Evolutionary conservation across 1,284 basidiomycete species (phyloP).

Genomic region (Ceratobasidium sp.): DNA sequence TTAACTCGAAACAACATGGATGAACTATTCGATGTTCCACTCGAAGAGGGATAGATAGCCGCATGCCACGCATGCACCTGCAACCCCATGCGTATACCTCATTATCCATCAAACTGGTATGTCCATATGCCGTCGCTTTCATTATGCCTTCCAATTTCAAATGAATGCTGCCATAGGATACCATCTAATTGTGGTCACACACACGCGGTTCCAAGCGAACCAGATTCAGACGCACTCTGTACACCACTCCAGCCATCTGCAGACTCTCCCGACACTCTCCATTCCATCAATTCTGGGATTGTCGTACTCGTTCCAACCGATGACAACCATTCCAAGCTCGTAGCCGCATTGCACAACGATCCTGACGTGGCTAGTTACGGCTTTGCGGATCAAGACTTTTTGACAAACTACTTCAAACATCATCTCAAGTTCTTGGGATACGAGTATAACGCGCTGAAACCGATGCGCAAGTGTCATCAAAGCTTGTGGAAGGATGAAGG

Average conservation of each 20-base stretch:
- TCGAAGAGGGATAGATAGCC: slow-evolving; percentile 74
- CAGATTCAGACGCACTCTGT: slow-evolving; percentile 57
- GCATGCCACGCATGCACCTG: slow-evolving; percentile 92
- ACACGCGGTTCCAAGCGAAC: slow-evolving; percentile 57
- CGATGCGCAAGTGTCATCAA: slow-evolving; percentile 73
- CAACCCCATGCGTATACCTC: slow-evolving; percentile 83
- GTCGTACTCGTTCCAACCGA: slow-evolving; percentile 79
- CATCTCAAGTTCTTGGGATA: slow-evolving; percentile 79
- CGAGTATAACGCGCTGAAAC: slow-evolving; percentile 89
- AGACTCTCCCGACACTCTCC: slow-evolving; percentile 72
- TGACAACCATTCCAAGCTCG: slow-evolving; percentile 60
- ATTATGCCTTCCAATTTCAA: not conserved
- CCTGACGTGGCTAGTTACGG: slow-evolving; percentile 74
- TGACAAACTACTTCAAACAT: slow-evolving; percentile 82
- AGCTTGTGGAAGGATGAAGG: slow-evolving; percentile 80
- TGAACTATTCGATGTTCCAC: slow-evolving; percentile 75
- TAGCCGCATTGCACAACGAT: slow-evolving; percentile 70
- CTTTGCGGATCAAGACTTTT: slow-evolving; percentile 94
- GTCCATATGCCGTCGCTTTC: slow-evolving; percentile 47
- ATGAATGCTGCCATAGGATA: slow-evolving; percentile 65
- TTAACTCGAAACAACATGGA: slow-evolving; percentile 89
- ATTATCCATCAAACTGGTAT: slow-evolving; percentile 92
- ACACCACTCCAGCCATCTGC: slow-evolving; percentile 59
- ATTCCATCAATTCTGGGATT: slow-evolving; percentile 87
- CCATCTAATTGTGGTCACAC: slow-evolving; percentile 91